Conservation (phyloP, 768 basidiomycete genomes). For the Cantharellus anzutake region DNA sequence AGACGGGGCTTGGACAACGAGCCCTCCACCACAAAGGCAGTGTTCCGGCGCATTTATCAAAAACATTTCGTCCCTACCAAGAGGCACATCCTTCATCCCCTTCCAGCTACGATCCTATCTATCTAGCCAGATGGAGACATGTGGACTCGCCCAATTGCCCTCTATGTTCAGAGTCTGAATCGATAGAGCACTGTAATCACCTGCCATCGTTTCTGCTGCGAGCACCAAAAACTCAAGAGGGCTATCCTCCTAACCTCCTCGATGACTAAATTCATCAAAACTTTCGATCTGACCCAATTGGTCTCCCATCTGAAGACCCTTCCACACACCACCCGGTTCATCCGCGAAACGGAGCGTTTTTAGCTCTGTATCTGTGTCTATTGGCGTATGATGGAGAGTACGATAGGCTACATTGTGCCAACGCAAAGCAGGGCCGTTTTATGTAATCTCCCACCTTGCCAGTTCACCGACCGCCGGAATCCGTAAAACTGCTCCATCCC, state of each 20-base stretch:
- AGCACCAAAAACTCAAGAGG: background rate
- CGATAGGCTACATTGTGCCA: too few relatives aligned
- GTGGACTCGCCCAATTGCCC: slow-evolving; percentile 3
- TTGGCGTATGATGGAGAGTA: too few relatives aligned
- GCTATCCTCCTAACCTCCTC: background rate
- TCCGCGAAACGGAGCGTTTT: background rate
- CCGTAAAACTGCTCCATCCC: too few relatives aligned
- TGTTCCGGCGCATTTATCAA: background rate
- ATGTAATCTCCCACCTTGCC: too few relatives aligned
- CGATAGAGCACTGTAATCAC: background rate
- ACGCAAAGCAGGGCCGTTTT: too few relatives aligned
- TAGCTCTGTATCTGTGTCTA: too few relatives aligned
- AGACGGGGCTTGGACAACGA: background rate
- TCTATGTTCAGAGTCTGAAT: background rate
- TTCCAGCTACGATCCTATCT: slow-evolving; percentile 4
- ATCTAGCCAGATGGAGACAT: slow-evolving; percentile 2
- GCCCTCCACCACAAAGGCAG: background rate
- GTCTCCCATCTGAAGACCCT: background rate
- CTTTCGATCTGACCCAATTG: background rate
- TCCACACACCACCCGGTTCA: background rate
- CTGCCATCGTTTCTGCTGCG: background rate
- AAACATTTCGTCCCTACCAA: background rate
- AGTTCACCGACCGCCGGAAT: too few relatives aligned
- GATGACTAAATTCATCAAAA: background rate
- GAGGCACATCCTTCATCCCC: background rate